Evolutionary conservation across 495 filamentous ascomycete species (phyloP), one percentile per base, ranked within the genome.

Genomic region (Lophium mytilinum): DNA sequence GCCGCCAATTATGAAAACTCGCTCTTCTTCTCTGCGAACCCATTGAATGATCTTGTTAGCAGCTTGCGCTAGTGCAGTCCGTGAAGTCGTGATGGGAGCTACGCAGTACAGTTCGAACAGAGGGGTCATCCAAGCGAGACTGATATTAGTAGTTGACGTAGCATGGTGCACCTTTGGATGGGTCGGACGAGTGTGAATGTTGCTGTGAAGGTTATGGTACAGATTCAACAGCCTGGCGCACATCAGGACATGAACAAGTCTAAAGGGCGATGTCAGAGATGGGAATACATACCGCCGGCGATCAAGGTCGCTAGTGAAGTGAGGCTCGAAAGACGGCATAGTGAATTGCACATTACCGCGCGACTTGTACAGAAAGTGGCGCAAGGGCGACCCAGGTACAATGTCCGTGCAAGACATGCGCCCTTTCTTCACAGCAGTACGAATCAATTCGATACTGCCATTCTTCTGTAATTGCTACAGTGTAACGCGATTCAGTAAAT

Each of bases 321-420:
- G 75, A 0, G 90, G 87, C 12, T 83, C 76, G 52, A 85, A 89
- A 0, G 86, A 81, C 14, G 92, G 87, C 88, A 95, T 95, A 40
- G 82, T 83, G 68, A 96, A 98, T 66, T 98, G 93, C 15, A 97
- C 93, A 68, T 98, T 96, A 15, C 83, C 83, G 42, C 86, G 78
- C 18, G 88, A 93, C 70, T 96, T 97, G 74, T 95, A 98, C 35
- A 98, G 72, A 71, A 96, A 98, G 72, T 98, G 93, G 49, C 84
- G 80, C 33, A 97, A 72, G 7, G 85, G 81, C 7, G 88, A 86
- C 35, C 83, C 86, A 1, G 93, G 86, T 10, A 89, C 80, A 50
- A 97, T 86, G 54, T 92, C 83, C 10, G 80, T 81, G 47, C 81
- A 79, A 18, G 70, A 76, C 3, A 86, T 83, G 6, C 91, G 83